Evolutionary conservation across 257 asterid species (phyloP).

Genomic region (Salvia hispanica): DNA sequence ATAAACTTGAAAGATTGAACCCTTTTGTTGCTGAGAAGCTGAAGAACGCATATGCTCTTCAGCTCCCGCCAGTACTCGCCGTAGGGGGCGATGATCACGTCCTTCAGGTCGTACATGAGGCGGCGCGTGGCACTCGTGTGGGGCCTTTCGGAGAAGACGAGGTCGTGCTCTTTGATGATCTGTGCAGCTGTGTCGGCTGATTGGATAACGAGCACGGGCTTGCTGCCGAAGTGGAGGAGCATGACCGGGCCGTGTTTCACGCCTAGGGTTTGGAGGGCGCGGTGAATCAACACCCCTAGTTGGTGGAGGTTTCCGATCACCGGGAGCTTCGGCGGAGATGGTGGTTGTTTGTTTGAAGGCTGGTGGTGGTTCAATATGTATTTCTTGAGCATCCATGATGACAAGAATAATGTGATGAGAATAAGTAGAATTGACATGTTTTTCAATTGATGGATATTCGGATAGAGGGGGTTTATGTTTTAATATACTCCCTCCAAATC

Average conservation of each 20-base stretch:
- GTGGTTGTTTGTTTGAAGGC: background rate
- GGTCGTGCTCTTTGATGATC: background rate
- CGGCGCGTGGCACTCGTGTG: slow-evolving; percentile 16
- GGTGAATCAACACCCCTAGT: slow-evolving; percentile 34
- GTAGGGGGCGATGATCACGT: slow-evolving; percentile 39
- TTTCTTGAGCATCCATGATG: background rate
- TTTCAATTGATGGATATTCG: no score
- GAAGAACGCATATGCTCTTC: slow-evolving; percentile 45
- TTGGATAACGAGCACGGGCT: slow-evolving; percentile 24
- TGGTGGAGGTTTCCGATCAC: slow-evolving; percentile 18
- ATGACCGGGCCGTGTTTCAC: slow-evolving; percentile 51
- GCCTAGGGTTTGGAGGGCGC: slow-evolving; percentile 42
- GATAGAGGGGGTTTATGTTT: no score
- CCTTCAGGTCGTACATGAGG: slow-evolving; percentile 35
- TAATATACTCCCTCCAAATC: no score
- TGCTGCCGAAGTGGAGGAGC: slow-evolving; percentile 54
- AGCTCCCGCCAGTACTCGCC: slow-evolving; percentile 55
- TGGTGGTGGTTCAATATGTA: background rate
- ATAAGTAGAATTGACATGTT: background rate
- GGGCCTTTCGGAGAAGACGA: slow-evolving; percentile 42
- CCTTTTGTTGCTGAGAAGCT: slow-evolving; percentile 47
- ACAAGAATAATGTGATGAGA: background rate
- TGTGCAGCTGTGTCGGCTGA: background rate
- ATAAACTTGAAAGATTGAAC: slow-evolving; percentile 39
- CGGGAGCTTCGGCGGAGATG: slow-evolving; percentile 8